Conservation (phyloP, 2,329 filamentous ascomycete species). For the Xylaria digitata region DNA sequence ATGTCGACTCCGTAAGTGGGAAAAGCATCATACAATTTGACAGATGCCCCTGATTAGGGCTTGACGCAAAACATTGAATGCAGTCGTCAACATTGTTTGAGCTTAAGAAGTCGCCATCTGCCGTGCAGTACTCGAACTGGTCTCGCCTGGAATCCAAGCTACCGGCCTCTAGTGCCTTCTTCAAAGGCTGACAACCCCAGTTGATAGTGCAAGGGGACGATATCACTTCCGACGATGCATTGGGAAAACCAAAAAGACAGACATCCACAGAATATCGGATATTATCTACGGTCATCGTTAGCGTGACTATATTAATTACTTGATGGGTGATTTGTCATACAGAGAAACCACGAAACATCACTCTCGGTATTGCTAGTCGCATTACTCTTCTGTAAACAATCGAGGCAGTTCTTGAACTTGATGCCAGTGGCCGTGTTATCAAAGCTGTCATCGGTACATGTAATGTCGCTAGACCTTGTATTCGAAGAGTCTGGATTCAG, state of each 20-base stretch:
- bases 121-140: conserved; percentile 57
- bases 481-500: conserved; percentile 52
- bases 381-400: conserved; percentile 61
- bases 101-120: conserved; percentile 51
- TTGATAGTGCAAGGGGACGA: conserved; percentile 58
- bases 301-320: conserved; percentile 20
- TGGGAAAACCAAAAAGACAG: conserved; percentile 57
- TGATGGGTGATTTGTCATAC: conserved; percentile 51
- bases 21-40: conserved; percentile 59
- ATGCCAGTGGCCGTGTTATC: conserved; percentile 53
- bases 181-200: conserved; percentile 56
- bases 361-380: conserved; percentile 54
- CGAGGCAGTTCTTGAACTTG: conserved; percentile 60
- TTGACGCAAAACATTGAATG: conserved; percentile 57
- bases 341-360: conserved; percentile 60
- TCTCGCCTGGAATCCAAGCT: conserved; percentile 44
- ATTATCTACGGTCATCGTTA: conserved; percentile 58
- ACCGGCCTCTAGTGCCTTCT: conserved; percentile 53
- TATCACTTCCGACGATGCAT: conserved; percentile 46
- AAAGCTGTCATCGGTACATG: conserved; percentile 58
- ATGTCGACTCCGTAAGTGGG: conserved; percentile 20
- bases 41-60: conserved; percentile 56
- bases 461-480: conserved; percentile 60
- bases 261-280: conserved; percentile 60
- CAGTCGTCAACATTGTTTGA: conserved; percentile 53